Percentiles rank a stretch among this genome's conserved stretches.
phyloP scores from a whole-genome alignment of 345 rosid species.

The Limnanthes douglasii region DNA sequence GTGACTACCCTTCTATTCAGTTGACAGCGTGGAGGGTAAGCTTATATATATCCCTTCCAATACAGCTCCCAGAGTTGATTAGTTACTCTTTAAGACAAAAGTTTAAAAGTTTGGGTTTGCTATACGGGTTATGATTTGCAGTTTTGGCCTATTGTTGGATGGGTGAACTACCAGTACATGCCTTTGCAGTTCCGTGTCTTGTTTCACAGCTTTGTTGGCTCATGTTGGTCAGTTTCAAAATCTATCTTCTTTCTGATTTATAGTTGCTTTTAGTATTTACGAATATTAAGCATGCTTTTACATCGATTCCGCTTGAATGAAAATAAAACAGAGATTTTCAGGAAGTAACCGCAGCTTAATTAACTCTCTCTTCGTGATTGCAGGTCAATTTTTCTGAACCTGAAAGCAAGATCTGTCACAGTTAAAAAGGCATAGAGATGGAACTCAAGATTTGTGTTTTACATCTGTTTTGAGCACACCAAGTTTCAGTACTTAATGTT shows the following conservation, averaged over 20 bases:
- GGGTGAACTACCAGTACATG: constrained; percentile 72
- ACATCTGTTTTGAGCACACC: too few relatives aligned
- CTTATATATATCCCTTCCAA: neutral
- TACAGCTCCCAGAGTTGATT: too few relatives aligned
- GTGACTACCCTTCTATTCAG: constrained; percentile 56
- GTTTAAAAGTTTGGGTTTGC: constrained; percentile 3
- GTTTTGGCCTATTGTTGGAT: constrained; percentile 88
- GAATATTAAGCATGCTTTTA: neutral
- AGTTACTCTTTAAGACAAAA: too few relatives aligned
- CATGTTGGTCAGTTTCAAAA: constrained; percentile 50
- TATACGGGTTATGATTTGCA: constrained; percentile 16
- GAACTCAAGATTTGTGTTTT: too few relatives aligned
- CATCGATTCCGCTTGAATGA: neutral
- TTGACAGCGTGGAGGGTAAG: constrained; percentile 86
- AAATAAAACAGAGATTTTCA: too few relatives aligned
- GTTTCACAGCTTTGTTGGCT: constrained; percentile 51
- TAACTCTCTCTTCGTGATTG: neutral
- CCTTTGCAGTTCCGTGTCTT: constrained; percentile 74
- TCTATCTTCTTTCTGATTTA: neutral
- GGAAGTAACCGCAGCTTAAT: too few relatives aligned
- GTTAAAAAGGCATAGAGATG: constrained; percentile 43
- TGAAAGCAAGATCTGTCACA: constrained; percentile 57
- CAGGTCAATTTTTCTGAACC: constrained; percentile 76
- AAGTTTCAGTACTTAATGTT: too few relatives aligned
- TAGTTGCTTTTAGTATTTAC: neutral